Evolutionary conservation across 768 basidiomycete genomes (phyloP).

Genomic region (Tricholoma furcatifolium): DNA sequence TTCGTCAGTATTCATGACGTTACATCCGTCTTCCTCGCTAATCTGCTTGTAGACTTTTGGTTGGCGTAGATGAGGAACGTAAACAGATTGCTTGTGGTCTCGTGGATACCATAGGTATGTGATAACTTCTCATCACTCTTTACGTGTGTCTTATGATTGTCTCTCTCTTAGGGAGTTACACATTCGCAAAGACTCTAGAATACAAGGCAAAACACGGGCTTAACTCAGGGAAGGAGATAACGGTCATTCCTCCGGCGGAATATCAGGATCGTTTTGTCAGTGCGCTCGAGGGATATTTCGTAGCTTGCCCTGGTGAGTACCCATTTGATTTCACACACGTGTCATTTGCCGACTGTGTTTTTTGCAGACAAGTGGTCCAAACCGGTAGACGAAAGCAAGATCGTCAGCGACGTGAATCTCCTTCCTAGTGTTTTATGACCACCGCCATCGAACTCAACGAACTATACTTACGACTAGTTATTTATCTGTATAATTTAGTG

Average conservation of each 20-base stretch:
- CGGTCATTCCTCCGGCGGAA: conserved; percentile 76
- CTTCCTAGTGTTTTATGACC: conserved; percentile 44
- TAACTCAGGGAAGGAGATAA: conserved; percentile 69
- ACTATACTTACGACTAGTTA: neutral
- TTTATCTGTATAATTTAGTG: conserved; percentile 11
- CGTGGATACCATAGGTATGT: conserved; percentile 76
- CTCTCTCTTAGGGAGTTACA: conserved; percentile 64
- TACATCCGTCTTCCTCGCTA: neutral
- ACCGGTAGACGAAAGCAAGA: conserved; percentile 36
- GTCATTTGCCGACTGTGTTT: no score
- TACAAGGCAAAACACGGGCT: conserved; percentile 83
- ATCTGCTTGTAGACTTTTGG: conserved; percentile 48
- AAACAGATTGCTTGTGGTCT: conserved; percentile 76
- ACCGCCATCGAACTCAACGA: no score
- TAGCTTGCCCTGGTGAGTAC: conserved; percentile 67
- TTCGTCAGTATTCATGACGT: conserved; percentile 48
- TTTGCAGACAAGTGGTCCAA: conserved; percentile 50
- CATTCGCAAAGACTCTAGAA: conserved; percentile 83
- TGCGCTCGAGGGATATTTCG: conserved; percentile 72
- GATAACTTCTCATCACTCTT: neutral
- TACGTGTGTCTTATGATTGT: neutral
- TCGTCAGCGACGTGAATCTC: conserved; percentile 34
- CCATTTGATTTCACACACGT: neutral
- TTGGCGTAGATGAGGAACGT: conserved; percentile 66
- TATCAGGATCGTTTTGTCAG: conserved; percentile 77